Base-by-base conservation (phyloP, 2,329 filamentous ascomycete species). In the Calonectria henricotiae region DNA sequence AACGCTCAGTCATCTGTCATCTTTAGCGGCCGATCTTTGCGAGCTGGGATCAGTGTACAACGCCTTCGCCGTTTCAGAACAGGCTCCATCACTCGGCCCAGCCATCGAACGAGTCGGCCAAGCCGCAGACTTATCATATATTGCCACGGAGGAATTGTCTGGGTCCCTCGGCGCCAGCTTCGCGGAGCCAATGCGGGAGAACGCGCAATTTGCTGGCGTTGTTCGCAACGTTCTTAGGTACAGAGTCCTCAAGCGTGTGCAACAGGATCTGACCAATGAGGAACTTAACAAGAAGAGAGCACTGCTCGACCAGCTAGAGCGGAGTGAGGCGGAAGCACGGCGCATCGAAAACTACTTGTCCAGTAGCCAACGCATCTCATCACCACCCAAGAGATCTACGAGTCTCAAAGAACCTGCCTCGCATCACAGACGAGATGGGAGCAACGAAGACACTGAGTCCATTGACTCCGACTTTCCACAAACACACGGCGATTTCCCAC, bases 41-140 rank as follows among this genome's bases (percentile, higher is more conserved):
- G 96, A 99, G 79, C 87, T 99, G 9, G 96, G 96, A 8, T 96
- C 95, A n/a, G 90, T 95, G 71, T 98, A 96, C 82, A 99, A 99
- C 78, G 96, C 94, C 1, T 99, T 99, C 82, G 97, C 97, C 0
- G 87, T 99, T 1, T 98, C 95, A 0, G 96, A 99, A 81, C 93
- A 95, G 75, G 95, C 94, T 0, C 92, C 93, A 13, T 94, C 94
- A 3, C 91, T 99, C 7, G 94, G 95, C 11, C 92, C 95, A 13
- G 96, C 96, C 0, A 98, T 99, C 74, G 96, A 99, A 82, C 92
- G 95, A 72, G 90, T 97, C 54, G 96, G 96, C 0, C 96, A 99
- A 83, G 96, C 96, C 2, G 94, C 96, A 9, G 96, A 99, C 80
- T 94, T 94, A 11, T 98, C 96, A 0, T 99, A 98, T 80, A 95